Evolutionary conservation across 2,329 filamentous ascomycete species (phyloP).

Genomic region (Phyllosticta citrichinensis): DNA sequence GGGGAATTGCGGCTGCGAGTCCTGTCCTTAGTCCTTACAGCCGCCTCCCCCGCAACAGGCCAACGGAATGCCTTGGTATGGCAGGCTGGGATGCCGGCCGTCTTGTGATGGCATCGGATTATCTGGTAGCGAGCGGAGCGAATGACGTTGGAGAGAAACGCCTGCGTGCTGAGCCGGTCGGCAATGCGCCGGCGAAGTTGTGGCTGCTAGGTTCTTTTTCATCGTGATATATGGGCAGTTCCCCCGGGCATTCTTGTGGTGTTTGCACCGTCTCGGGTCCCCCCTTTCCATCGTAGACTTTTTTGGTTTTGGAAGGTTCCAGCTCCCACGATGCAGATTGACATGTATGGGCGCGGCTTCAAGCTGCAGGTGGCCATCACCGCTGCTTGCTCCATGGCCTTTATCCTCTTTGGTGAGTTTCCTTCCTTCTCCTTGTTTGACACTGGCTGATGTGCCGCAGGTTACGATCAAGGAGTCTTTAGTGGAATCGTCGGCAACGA

Average conservation of each 20-base stretch:
- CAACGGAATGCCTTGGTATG: background rate
- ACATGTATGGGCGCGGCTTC: slow-evolving; percentile 9
- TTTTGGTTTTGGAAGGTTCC: background rate
- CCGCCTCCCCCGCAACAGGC: background rate
- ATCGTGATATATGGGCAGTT: background rate
- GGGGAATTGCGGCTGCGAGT: background rate
- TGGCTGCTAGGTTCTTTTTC: background rate
- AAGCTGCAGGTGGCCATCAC: slow-evolving; percentile 10
- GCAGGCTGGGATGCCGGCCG: too few relatives aligned
- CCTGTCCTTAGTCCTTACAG: background rate
- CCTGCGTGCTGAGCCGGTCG: background rate
- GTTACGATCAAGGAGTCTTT: slow-evolving; percentile 25
- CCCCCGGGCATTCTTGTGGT: background rate
- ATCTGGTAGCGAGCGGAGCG: background rate
- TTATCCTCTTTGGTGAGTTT: slow-evolving; percentile 5
- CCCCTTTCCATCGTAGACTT: background rate
- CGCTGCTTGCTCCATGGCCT: slow-evolving; percentile 6
- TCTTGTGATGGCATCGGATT: background rate
- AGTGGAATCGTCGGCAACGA: slow-evolving; percentile 30
- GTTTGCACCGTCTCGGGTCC: background rate
- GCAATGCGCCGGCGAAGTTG: background rate
- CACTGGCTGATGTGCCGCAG: background rate
- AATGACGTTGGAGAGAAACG: background rate
- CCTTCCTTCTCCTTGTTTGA: too few relatives aligned
- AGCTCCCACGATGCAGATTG: slow-evolving; percentile 1